Conservation (phyloP, 805 yeast genomes). For the Cyberlindnera japonica region DNA sequence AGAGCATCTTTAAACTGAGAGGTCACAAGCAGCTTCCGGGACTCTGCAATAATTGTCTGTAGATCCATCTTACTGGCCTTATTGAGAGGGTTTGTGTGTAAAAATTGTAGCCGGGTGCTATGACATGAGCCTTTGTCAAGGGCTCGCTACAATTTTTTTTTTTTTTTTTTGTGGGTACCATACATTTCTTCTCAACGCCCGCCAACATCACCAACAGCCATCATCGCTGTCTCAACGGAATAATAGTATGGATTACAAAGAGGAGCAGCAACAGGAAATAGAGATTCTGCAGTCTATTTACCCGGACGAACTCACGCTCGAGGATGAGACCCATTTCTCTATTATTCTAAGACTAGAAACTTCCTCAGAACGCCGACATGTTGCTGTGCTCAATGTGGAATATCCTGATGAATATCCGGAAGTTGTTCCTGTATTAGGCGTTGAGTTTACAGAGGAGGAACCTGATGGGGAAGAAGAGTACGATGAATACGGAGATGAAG, state of each 20-base stretch:
- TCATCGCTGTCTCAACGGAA: background rate
- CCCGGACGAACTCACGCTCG: slow-evolving; percentile 72
- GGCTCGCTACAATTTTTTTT: slow-evolving; percentile 1
- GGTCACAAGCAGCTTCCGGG: slow-evolving; percentile 12
- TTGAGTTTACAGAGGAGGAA: slow-evolving; percentile 34
- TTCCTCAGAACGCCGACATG: slow-evolving; percentile 54
- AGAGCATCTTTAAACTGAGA: slow-evolving; percentile 31
- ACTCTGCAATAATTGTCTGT: slow-evolving; percentile 8
- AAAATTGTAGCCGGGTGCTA: no score
- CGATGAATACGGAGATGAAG: slow-evolving; percentile 39
- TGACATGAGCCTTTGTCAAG: no score
- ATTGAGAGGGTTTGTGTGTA: background rate
- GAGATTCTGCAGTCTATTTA: slow-evolving; percentile 88
- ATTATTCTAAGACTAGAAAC: slow-evolving; percentile 68
- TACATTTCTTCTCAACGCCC: no score
- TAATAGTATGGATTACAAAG: slow-evolving; percentile 60
- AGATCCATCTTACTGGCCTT: slow-evolving; percentile 3
- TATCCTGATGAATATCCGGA: slow-evolving; percentile 85
- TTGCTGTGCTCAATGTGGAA: slow-evolving; percentile 52
- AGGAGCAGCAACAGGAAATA: slow-evolving; percentile 85
- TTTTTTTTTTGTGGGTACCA: background rate
- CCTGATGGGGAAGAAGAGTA: slow-evolving; percentile 25
- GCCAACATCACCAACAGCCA: background rate
- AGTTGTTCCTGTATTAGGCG: slow-evolving; percentile 55
- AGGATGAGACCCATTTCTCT: slow-evolving; percentile 43